Conservation (phyloP, 1,284 basidiomycete species). For the Thelephora terrestris region DNA sequence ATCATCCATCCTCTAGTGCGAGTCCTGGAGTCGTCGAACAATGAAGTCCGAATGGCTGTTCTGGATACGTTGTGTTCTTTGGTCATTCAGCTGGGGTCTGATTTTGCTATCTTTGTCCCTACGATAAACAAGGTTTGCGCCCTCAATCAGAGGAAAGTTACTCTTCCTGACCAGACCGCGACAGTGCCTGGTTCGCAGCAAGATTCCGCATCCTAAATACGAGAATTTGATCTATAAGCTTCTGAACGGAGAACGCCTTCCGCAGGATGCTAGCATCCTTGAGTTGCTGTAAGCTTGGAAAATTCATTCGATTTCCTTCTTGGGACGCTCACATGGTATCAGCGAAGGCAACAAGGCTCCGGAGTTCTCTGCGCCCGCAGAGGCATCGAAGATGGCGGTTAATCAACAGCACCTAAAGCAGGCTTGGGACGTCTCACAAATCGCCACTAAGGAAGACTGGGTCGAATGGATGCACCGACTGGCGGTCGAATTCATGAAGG, state of each 20-base stretch:
- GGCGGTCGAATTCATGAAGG: slow-evolving; percentile 95
- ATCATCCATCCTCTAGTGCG: slow-evolving; percentile 95
- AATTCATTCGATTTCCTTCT: slow-evolving; percentile 3
- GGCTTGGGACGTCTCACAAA: slow-evolving; percentile 88
- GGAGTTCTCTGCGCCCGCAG: slow-evolving; percentile 70
- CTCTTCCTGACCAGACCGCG: not conserved
- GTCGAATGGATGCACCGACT: slow-evolving; percentile 91
- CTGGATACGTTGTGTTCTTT: slow-evolving; percentile 94
- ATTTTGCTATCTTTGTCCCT: slow-evolving; percentile 96
- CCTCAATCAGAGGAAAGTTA: not conserved
- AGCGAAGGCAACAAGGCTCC: slow-evolving; percentile 52
- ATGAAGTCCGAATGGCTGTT: slow-evolving; percentile 79
- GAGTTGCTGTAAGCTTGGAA: slow-evolving; percentile 42
- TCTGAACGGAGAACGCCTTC: slow-evolving; percentile 86
- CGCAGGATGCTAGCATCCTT: slow-evolving; percentile 57
- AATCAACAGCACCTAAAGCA: slow-evolving; percentile 98
- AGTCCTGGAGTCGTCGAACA: slow-evolving; percentile 70
- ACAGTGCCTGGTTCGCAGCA: slow-evolving; percentile 70
- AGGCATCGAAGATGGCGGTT: slow-evolving; percentile 83
- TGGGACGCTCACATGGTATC: slow-evolving; percentile 24
- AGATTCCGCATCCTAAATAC: slow-evolving; percentile 80
- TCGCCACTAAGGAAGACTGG: slow-evolving; percentile 87
- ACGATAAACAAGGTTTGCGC: slow-evolving; percentile 84
- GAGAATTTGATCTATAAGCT: slow-evolving; percentile 85
- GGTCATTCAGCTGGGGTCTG: slow-evolving; percentile 88